Evolutionary conservation across 176 grass and related monocot species (phyloP), one percentile per base, ranked within the genome.

Genomic region (Eragrostis nindensis): DNA sequence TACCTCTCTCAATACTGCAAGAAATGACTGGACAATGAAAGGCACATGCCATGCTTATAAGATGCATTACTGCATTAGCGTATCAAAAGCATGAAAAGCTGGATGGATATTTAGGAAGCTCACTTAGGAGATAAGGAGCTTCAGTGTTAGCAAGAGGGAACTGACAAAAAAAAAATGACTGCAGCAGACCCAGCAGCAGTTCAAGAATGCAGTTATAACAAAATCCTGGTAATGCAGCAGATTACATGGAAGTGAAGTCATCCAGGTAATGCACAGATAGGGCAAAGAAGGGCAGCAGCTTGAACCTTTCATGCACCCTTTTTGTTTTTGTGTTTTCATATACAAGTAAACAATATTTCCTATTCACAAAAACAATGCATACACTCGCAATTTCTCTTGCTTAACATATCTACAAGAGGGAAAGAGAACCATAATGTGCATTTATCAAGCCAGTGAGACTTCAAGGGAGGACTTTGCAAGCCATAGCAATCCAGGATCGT

Each of bases 381-480:
- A 21, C 22, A 59, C 38, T 26, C 21, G 11, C 14, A 22, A 46
- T 1, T 39, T 89, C 15, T 53, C 42, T 85, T 54, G 24, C 22
- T 50, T 10, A 80, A 29, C 30, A 76, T 68, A 24, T 62, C 1
- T 5, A 75, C 67, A 5, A 15, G n/a, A 68, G 47, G 18, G 52
- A 70, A 76, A 27, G 22, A 27, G 65, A 64, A 69, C 29, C 53
- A 81, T 76, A 24, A 65, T 55, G 50, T 72, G 57, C 15, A 13
- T 45, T 26, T 83, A 14, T 93, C 81, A 95, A 80, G 82, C 88
- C 73, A 93, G 81, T 22, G 87, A 90, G 22, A 99, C 68, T 83
- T 99, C 96, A 41, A 99, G 88, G 30, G 89, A 99, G 41, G 93
- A 91, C 40, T 95, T 99, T 16, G 89, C 96, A 21, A 99, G 89